These are phyloP conservation scores for Escovopsis sp. DNA, from an alignment of 2,329 filamentous ascomycete genomes.

Conservation along the genomic window DNA sequence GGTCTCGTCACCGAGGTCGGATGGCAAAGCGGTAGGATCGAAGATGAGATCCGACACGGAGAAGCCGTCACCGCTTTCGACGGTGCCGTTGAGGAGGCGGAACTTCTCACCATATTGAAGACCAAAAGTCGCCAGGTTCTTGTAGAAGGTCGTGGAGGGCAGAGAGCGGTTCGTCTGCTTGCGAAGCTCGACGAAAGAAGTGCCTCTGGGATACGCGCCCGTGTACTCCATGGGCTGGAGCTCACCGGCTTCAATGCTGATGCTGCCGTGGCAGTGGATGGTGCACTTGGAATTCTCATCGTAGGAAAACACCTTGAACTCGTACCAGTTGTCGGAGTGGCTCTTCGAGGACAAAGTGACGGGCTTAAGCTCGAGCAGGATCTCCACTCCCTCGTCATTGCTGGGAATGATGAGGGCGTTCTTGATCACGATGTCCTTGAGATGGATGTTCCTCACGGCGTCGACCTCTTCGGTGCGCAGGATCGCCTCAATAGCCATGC, in stretches of 20 bases:
- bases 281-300: slow-evolving; percentile 12
- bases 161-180: slow-evolving; percentile 11
- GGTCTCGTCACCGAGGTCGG: slow-evolving; percentile 10
- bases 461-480: slow-evolving; percentile 6
- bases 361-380: slow-evolving; percentile 10
- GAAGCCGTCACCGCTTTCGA: slow-evolving; percentile 11
- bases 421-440: slow-evolving; percentile 11
- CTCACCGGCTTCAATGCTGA: slow-evolving; percentile 8
- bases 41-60: slow-evolving; percentile 9
- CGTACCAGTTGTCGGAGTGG: slow-evolving; percentile 11
- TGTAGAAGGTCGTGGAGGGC: slow-evolving; percentile 9
- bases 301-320: slow-evolving; percentile 13
- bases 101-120: slow-evolving; percentile 12
- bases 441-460: slow-evolving; percentile 6
- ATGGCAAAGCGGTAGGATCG: slow-evolving; percentile 7
- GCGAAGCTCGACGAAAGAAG: slow-evolving; percentile 6
- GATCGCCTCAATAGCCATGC: slow-evolving; percentile 16
- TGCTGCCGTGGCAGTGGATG: slow-evolving; percentile 10
- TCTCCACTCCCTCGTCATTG: slow-evolving; percentile 11
- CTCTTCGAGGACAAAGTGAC: slow-evolving; percentile 9
- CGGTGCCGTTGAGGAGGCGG: slow-evolving; percentile 8
- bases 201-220: slow-evolving; percentile 3
- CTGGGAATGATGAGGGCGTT: slow-evolving; percentile 11
- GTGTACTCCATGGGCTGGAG: slow-evolving; percentile 7
- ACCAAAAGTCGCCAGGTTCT: slow-evolving; percentile 10